A percentile compares a stretch with the other conserved stretches of the same genome.
Evolutionary conservation across 768 basidiomycete genomes (phyloP).

Genomic region (Mycena leptocephala): DNA sequence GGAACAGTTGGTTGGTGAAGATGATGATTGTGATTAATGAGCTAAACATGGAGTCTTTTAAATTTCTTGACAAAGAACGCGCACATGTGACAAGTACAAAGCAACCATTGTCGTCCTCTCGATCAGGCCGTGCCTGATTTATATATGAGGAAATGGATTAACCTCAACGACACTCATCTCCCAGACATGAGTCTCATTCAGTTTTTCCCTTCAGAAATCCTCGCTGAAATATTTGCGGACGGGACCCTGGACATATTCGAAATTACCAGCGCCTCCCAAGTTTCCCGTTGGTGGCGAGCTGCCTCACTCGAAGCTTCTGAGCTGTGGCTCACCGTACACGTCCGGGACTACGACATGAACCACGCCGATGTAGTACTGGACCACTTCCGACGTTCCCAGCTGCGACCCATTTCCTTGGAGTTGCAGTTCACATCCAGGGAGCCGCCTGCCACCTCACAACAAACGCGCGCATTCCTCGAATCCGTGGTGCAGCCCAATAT

Average conservation of each 20-base stretch:
- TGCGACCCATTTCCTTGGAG: not conserved
- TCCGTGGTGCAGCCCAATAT: conserved; percentile 13
- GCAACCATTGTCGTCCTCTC: not conserved
- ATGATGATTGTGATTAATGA: not conserved
- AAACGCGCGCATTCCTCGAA: conserved; percentile 7
- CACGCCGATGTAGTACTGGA: conserved; percentile 10
- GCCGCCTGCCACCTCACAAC: not conserved
- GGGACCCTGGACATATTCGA: not conserved
- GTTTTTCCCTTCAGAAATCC: conserved; percentile 4
- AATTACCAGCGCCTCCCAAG: not conserved
- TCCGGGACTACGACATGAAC: not conserved
- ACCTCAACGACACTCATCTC: not conserved
- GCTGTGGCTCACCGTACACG: conserved; percentile 15
- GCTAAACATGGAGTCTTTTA: not conserved
- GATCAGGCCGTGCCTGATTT: not conserved
- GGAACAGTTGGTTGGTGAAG: not conserved
- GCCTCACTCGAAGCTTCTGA: conserved; percentile 10
- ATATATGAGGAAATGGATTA: not conserved
- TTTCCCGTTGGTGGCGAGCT: conserved; percentile 20
- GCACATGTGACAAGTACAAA: conserved; percentile 3
- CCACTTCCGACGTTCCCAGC: conserved; percentile 10
- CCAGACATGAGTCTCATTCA: conserved; percentile 11
- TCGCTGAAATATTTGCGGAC: conserved; percentile 5
- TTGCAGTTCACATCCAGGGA: not conserved
- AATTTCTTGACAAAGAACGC: not conserved